Percentiles rank a stretch among this genome's conserved stretches.
phyloP scores from a whole-genome alignment of 169 alveolate genomes.

The Perkinsus olseni region DNA sequence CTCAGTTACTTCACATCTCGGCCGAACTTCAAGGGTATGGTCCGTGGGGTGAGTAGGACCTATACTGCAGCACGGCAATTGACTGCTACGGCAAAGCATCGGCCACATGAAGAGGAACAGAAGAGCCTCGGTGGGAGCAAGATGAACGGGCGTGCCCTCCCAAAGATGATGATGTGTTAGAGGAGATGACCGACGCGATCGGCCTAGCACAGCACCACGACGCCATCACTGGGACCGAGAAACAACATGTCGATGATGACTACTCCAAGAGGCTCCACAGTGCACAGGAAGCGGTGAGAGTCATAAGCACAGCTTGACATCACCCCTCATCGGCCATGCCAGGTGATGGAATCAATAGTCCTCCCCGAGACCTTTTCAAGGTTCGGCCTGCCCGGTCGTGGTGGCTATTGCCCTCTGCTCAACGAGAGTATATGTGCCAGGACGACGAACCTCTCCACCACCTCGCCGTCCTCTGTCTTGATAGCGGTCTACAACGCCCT shows the following conservation, averaged over 20 bases:
- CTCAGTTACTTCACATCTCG: slow-evolving; percentile 36
- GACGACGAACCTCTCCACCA: background rate
- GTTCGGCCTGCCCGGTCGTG: background rate
- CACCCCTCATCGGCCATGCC: background rate
- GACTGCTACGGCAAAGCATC: background rate
- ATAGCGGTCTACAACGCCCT: background rate
- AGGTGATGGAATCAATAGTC: background rate
- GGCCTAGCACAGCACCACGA: slow-evolving; percentile 64
- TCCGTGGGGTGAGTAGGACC: background rate
- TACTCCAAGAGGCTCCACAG: slow-evolving; percentile 22
- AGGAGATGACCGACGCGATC: slow-evolving; percentile 11
- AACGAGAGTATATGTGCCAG: background rate
- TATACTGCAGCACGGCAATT: slow-evolving; percentile 13
- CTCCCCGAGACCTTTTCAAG: background rate
- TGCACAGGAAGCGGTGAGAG: background rate
- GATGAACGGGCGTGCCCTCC: background rate
- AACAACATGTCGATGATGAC: slow-evolving; percentile 49
- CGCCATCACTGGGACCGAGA: slow-evolving; percentile 67
- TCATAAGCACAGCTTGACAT: background rate
- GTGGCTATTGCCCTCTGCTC: background rate
- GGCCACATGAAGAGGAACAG: background rate
- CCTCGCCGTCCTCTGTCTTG: background rate
- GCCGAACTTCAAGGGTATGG: slow-evolving; percentile 18
- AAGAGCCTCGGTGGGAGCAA: background rate
- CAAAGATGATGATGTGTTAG: background rate